Evolutionary conservation across 2,329 filamentous ascomycete species (phyloP).

Genomic region (Hyphodiscus sp.): DNA sequence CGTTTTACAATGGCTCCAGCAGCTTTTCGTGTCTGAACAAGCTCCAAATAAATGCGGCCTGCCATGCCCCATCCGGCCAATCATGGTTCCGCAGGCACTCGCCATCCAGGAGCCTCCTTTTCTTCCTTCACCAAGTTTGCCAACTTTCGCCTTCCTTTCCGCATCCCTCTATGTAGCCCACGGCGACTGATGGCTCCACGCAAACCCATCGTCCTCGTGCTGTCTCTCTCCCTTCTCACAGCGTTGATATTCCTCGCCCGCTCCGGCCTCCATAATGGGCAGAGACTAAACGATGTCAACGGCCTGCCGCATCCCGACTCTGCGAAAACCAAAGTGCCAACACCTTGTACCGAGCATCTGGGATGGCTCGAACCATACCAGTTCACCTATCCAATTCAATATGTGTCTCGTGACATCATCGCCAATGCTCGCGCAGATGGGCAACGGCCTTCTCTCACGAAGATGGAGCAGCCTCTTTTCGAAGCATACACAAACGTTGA

Average conservation of each 20-base stretch:
- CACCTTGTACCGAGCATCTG: conserved; percentile 19
- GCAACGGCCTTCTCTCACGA: conserved; percentile 20
- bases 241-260: not conserved
- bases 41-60: not conserved
- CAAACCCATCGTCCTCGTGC: conserved; percentile 13
- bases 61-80: not conserved
- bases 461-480: conserved; percentile 24
- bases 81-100: not conserved
- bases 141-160: not conserved
- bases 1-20: not conserved
- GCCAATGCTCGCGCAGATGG: conserved; percentile 9
- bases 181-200: not conserved
- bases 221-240: not conserved
- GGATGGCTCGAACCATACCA: conserved; percentile 25
- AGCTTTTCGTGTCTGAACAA: not conserved
- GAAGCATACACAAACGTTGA: conserved; percentile 17
- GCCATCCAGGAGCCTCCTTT: not conserved
- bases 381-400: conserved; percentile 25
- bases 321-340: conserved; percentile 2
- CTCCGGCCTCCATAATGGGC: conserved; percentile 9
- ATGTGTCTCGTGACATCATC: conserved; percentile 26
- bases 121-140: not conserved
- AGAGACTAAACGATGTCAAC: not conserved
- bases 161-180: not conserved
- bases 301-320: not conserved